These are phyloP conservation scores for Alternaria arbusti DNA, from an alignment of 2,329 filamentous ascomycete species.

Conservation along the genomic window DNA sequence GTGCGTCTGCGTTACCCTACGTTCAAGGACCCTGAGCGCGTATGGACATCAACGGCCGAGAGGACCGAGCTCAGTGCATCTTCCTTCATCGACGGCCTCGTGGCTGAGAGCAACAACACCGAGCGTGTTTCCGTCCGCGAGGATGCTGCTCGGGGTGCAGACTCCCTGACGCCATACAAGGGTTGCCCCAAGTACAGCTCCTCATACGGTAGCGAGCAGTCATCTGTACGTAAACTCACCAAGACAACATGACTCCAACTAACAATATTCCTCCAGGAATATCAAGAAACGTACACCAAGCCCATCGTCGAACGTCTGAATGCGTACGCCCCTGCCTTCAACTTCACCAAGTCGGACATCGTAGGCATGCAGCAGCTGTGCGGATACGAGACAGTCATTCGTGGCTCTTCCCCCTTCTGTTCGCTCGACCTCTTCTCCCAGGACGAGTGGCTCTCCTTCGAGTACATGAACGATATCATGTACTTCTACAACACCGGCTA, in stretches of 20 bases:
- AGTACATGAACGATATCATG: conserved; percentile 68
- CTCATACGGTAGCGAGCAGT: conserved; percentile 63
- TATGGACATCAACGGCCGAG: conserved; percentile 70
- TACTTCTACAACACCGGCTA: conserved; percentile 73
- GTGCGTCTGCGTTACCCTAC: conserved; percentile 65
- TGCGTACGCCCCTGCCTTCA: conserved; percentile 61
- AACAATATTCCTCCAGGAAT: conserved; percentile 28
- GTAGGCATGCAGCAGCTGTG: conserved; percentile 71
- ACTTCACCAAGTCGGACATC: conserved; percentile 68
- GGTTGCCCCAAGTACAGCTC: conserved; percentile 68
- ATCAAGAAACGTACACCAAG: conserved; percentile 63
- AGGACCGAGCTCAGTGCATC: conserved; percentile 65
- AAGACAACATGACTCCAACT: not conserved
- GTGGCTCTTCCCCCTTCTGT: conserved; percentile 67
- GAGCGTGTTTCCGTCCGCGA: conserved; percentile 64
- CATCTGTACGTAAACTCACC: conserved; percentile 34
- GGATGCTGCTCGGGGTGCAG: conserved; percentile 62
- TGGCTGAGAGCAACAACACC: conserved; percentile 60
- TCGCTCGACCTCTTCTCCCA: conserved; percentile 64
- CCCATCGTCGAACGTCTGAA: conserved; percentile 66
- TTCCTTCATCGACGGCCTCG: conserved; percentile 64
- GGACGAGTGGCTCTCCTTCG: conserved; percentile 70
- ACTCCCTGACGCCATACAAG: conserved; percentile 69
- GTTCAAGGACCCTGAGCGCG: conserved; percentile 59
- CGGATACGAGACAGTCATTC: conserved; percentile 70